These are phyloP conservation scores for Geotrichum reessii DNA, from an alignment of 1,139 yeast species.

Conservation along the genomic window DNA sequence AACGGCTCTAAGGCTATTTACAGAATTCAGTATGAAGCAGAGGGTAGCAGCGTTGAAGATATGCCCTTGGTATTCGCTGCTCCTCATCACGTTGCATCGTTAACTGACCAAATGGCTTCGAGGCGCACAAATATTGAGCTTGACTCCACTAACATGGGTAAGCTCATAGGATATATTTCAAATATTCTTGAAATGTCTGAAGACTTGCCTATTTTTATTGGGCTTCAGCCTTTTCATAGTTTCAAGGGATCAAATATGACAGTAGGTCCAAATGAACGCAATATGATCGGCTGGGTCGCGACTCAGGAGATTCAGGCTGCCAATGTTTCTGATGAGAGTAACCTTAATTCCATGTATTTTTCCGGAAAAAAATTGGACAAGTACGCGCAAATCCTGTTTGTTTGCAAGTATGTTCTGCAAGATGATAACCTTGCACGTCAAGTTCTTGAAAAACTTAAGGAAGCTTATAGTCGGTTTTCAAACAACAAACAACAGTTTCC, in stretches of 20 bases:
- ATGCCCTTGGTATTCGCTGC: conserved; percentile 57
- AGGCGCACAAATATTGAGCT: conserved; percentile 45
- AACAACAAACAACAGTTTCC: conserved; percentile 52
- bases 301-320: conserved; percentile 32
- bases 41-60: conserved; percentile 51
- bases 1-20: conserved; percentile 44
- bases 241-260: conserved; percentile 28
- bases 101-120: conserved; percentile 32
- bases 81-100: conserved; percentile 63
- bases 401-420: conserved; percentile 41
- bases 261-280: conserved; percentile 1
- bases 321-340: conserved; percentile 49
- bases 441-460: conserved; percentile 47
- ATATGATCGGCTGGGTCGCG: conserved; percentile 8
- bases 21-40: conserved; percentile 46
- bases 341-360: conserved; percentile 51
- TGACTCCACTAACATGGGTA: conserved; percentile 61
- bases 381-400: conserved; percentile 63
- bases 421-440: conserved; percentile 23
- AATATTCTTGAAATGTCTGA: conserved; percentile 48
- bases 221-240: conserved; percentile 41
- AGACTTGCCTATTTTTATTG: conserved; percentile 47
- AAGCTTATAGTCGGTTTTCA: conserved; percentile 49
- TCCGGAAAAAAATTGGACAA: conserved; percentile 70
- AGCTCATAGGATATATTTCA: conserved; percentile 53